phyloP scores from a whole-genome alignment of 1,284 basidiomycete species.

The Puccinia sorghi region DNA sequence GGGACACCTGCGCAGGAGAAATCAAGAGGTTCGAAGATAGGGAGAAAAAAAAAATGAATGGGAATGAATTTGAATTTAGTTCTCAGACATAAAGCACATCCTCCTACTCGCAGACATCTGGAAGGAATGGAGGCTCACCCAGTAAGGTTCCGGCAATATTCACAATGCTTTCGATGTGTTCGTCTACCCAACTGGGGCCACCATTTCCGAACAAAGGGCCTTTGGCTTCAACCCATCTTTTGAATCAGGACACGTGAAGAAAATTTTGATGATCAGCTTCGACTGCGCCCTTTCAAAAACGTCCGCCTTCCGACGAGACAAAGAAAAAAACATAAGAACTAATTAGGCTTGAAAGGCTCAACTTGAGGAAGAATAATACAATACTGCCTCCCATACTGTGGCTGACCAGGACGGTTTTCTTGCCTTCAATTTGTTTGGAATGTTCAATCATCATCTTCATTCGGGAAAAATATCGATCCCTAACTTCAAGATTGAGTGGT shows the following conservation, averaged over 20 bases:
- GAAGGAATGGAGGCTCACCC: slow-evolving; percentile 52
- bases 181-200: slow-evolving; percentile 88
- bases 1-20: slow-evolving; percentile 61
- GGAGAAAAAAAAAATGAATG: not conserved
- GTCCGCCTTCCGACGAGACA: not conserved
- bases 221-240: slow-evolving; percentile 92
- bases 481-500: slow-evolving; percentile 72
- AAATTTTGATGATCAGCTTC: slow-evolving; percentile 32
- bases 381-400: slow-evolving; percentile 64
- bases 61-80: not conserved
- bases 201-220: slow-evolving; percentile 72
- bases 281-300: not conserved
- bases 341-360: not conserved
- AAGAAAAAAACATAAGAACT: not conserved
- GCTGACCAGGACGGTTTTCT: slow-evolving; percentile 82
- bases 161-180: slow-evolving; percentile 62
- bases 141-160: slow-evolving; percentile 86
- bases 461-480: slow-evolving; percentile 88
- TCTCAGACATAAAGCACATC: not conserved
- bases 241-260: slow-evolving; percentile 40
- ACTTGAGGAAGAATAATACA: slow-evolving; percentile 35
- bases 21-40: not conserved
- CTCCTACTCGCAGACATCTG: not conserved
- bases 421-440: slow-evolving; percentile 70
- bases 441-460: slow-evolving; percentile 83